These are phyloP conservation scores for Nemania abortiva DNA, from an alignment of 2,329 filamentous ascomycete genomes.

Conservation along the genomic window DNA sequence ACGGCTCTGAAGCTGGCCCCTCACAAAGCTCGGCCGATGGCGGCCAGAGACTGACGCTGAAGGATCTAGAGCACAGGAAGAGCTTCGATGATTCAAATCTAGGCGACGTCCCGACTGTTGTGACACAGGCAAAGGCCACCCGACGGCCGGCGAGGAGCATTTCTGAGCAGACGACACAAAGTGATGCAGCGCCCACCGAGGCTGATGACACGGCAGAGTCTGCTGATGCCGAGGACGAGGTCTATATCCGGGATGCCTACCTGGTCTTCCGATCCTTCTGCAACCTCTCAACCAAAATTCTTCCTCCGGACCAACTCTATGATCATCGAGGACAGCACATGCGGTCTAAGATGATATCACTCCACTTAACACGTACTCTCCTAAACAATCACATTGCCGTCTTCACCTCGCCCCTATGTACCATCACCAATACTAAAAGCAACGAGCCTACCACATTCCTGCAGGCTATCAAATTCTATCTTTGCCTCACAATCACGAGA, in stretches of 20 bases:
- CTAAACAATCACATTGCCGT: slow-evolving; percentile 93
- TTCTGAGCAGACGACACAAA: slow-evolving; percentile 64
- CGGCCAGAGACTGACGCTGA: slow-evolving; percentile 70
- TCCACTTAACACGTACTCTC: slow-evolving; percentile 94
- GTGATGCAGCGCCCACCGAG: slow-evolving; percentile 63
- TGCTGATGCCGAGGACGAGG: slow-evolving; percentile 84
- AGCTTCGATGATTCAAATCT: slow-evolving; percentile 76
- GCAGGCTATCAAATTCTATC: slow-evolving; percentile 95
- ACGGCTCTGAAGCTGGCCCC: slow-evolving; percentile 45
- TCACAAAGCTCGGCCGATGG: slow-evolving; percentile 53
- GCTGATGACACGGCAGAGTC: slow-evolving; percentile 70
- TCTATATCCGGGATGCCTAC: slow-evolving; percentile 97
- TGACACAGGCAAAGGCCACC: slow-evolving; percentile 68
- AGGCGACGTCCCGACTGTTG: slow-evolving; percentile 75
- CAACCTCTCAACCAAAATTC: slow-evolving; percentile 92
- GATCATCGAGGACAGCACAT: slow-evolving; percentile 95
- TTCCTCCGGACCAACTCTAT: slow-evolving; percentile 90
- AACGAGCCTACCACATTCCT: slow-evolving; percentile 91
- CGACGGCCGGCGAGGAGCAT: slow-evolving; percentile 60
- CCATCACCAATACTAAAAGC: slow-evolving; percentile 89
- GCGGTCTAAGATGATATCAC: slow-evolving; percentile 94
- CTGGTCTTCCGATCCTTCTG: slow-evolving; percentile 97
- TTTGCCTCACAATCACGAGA: slow-evolving; percentile 92
- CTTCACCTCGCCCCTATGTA: slow-evolving; percentile 91
- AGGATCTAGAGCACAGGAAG: slow-evolving; percentile 75